phyloP scores from a whole-genome alignment of 2,329 filamentous ascomycete species.

The Knoxdaviesia capensis region DNA sequence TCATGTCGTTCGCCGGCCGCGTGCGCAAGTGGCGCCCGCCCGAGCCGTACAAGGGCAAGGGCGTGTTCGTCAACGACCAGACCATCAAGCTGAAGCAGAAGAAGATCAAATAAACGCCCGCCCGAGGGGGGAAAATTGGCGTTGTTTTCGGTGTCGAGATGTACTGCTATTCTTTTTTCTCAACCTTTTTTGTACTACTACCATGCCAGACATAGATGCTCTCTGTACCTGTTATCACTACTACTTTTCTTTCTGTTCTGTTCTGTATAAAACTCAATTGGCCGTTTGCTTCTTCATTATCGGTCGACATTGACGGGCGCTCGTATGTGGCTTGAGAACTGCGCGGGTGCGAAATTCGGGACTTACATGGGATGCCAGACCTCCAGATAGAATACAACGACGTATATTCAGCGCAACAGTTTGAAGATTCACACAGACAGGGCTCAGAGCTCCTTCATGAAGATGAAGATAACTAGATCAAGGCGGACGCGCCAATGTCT shows the following conservation, averaged over 20 bases:
- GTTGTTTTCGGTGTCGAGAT: neutral
- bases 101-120: constrained; percentile 59
- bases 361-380: no score
- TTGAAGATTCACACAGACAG: no score
- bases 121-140: neutral
- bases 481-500: neutral
- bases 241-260: constrained; percentile 11
- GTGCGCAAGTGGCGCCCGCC: constrained; percentile 79
- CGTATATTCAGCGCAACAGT: no score
- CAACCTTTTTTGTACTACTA: neutral
- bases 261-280: neutral
- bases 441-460: no score
- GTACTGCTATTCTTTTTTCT: neutral
- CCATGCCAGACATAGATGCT: neutral
- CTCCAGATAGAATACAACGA: no score
- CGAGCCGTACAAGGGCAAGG: constrained; percentile 98
- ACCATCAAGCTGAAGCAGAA: constrained; percentile 97
- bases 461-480: no score
- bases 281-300: constrained; percentile 7
- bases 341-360: no score
- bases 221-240: constrained; percentile 2
- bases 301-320: no score
- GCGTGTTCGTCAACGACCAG: constrained; percentile 94
- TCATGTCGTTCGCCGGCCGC: constrained; percentile 79
- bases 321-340: no score